Conservation (phyloP, 2,329 filamentous ascomycete species). For the Exserohilum rostratum region DNA sequence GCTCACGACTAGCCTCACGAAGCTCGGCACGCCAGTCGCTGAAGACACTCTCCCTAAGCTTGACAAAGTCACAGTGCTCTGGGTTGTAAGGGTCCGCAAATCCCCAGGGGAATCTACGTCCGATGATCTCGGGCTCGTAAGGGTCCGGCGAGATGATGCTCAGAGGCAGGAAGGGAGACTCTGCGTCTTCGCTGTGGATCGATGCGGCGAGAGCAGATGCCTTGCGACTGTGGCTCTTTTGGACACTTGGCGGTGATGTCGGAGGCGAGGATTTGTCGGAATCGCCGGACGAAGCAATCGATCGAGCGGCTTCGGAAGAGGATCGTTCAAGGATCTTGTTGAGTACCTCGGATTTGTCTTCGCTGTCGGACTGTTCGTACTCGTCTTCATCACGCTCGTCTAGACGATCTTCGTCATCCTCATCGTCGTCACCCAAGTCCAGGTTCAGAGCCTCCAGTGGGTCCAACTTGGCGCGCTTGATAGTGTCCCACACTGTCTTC, state of each 20-base stretch:
- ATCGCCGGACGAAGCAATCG: slow-evolving; percentile 41
- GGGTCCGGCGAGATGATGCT: slow-evolving; percentile 93
- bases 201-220: slow-evolving; percentile 49
- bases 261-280: slow-evolving; percentile 42
- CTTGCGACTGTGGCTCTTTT: slow-evolving; percentile 48
- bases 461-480: slow-evolving; percentile 85
- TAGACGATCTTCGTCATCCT: slow-evolving; percentile 60
- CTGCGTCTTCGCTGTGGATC: slow-evolving; percentile 48
- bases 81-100: slow-evolving; percentile 92
- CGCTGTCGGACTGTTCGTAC: slow-evolving; percentile 47
- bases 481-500: slow-evolving; percentile 84
- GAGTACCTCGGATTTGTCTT: slow-evolving; percentile 44
- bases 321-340: slow-evolving; percentile 48
- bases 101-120: slow-evolving; percentile 93
- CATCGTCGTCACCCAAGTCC: slow-evolving; percentile 71
- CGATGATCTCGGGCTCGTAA: slow-evolving; percentile 79
- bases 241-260: slow-evolving; percentile 41
- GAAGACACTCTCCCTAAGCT: slow-evolving; percentile 90
- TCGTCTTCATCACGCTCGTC: slow-evolving; percentile 60
- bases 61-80: slow-evolving; percentile 91
- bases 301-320: slow-evolving; percentile 45
- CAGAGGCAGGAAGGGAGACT: slow-evolving; percentile 76
- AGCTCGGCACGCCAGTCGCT: slow-evolving; percentile 91
- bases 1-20: slow-evolving; percentile 84
- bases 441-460: slow-evolving; percentile 85